A percentile compares a stretch with the other conserved stretches of the same genome.
phyloP scores from a whole-genome alignment of 192 early-diverging fungal species.

The Mortierella alpina region DNA sequence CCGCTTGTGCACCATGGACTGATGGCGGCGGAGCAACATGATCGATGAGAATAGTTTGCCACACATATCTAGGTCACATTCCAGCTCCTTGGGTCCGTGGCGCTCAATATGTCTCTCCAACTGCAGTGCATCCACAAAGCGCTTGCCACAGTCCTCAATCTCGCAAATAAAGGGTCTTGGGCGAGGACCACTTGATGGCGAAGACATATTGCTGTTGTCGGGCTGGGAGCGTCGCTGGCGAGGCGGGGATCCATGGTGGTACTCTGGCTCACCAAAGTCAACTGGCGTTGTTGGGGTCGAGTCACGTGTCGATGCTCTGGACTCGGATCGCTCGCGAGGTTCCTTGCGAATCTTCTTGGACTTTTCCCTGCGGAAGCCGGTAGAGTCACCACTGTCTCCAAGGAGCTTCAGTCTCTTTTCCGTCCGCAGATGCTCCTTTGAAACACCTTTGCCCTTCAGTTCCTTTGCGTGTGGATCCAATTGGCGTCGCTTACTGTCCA shows the following conservation, averaged over 20 bases:
- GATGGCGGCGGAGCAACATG: conserved; percentile 48
- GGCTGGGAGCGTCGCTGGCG: conserved; percentile 3
- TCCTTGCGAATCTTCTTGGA: conserved; percentile 11
- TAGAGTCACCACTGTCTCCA: not conserved
- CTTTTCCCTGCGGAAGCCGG: conserved; percentile 11
- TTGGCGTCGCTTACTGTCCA: conserved; percentile 31
- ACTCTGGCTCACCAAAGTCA: not conserved
- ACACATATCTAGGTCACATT: conserved; percentile 48
- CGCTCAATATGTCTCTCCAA: conserved; percentile 46
- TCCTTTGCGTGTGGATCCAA: conserved; percentile 5
- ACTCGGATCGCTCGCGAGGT: conserved; percentile 37
- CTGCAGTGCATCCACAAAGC: conserved; percentile 50
- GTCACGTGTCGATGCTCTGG: conserved; percentile 27
- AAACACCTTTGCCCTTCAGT: conserved; percentile 10
- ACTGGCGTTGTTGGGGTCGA: conserved; percentile 41
- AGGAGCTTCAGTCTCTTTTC: conserved; percentile 25
- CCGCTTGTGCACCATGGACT: conserved; percentile 53
- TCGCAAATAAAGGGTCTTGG: conserved; percentile 45
- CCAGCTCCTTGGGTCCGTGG: conserved; percentile 50
- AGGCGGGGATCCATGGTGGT: conserved; percentile 7
- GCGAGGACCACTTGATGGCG: conserved; percentile 22
- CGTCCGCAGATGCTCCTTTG: conserved; percentile 2
- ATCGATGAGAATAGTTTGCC: conserved; percentile 48
- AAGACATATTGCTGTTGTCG: conserved; percentile 14
- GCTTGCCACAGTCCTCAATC: conserved; percentile 52